Base-by-base conservation (phyloP, 768 basidiomycete species). In the Baorangia bicolor region DNA sequence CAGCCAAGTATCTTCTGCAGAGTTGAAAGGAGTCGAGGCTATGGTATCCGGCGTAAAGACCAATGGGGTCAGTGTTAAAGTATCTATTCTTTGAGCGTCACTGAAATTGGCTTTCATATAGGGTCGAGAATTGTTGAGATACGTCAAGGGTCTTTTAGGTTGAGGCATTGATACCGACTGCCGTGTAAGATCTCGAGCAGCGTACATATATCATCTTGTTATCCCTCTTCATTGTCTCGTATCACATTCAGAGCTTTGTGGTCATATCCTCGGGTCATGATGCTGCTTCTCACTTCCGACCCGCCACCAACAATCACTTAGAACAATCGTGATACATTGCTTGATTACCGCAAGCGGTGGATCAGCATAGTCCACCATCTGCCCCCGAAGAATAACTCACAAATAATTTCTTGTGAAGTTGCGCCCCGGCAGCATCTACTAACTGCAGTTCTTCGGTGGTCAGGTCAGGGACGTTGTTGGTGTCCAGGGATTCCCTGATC, bases 21-120 rank as follows among this genome's bases (percentile, higher is more conserved):
- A 79, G 25, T 63, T 76, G 25, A 73, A 77, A 57, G 73, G 75
- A 18, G 86, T 92, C 33, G 84, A 84, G 58, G 84, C 84, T 31
- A 90, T 94, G 87, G 82, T 93, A 6, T 79, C 81, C 14, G 84
- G 81, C 5, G 91, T 92, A 6, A 94, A 94, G 72, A 78, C 70
- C 41, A 79, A 77, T 49, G 92, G 91, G 61, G 90, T 92, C 67
- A 63, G 86, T 80, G 43, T 28, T 28, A 9, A 50, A 7, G 40
- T 6, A 27, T 51, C 30, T 58, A 20, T 50, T 30, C 59, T 28
- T 63, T 53, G 49, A 27, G 52, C 31, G 27, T 51, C n/a, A 40
- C 51, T 62, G 16, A 63, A 12, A 35, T 30, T 37, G 21, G 8
- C 39, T 25, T 40, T 58, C 49, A 28, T 59, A 28, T 28, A 91